phyloP scores from a whole-genome alignment of 257 asterid genomes.

The Capsicum rhomboideum region DNA sequence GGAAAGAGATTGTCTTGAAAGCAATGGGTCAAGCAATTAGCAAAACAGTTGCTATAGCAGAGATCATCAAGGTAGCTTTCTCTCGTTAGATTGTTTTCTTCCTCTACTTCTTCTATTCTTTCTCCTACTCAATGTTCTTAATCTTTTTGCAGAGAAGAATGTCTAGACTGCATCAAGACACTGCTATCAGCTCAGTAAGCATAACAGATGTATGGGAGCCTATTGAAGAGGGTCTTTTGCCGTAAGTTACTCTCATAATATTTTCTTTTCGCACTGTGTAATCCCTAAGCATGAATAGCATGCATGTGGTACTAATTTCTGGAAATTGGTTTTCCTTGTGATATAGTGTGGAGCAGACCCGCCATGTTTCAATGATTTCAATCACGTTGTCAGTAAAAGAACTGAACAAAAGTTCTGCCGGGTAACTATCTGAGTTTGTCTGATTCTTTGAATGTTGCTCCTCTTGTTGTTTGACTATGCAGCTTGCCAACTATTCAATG shows the following conservation, averaged over 20 bases:
- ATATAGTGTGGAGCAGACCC: slow-evolving; percentile 95
- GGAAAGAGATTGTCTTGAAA: slow-evolving; percentile 70
- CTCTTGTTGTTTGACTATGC: background rate
- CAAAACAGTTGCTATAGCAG: slow-evolving; percentile 79
- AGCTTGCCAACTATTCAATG: background rate
- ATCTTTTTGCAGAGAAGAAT: slow-evolving; percentile 55
- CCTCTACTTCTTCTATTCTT: background rate
- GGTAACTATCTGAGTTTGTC: slow-evolving; percentile 33
- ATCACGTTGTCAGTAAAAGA: slow-evolving; percentile 67
- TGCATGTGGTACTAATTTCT: background rate
- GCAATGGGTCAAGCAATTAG: slow-evolving; percentile 96
- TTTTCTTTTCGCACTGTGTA: background rate
- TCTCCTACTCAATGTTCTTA: background rate
- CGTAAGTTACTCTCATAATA: slow-evolving; percentile 32
- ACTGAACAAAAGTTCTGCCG: slow-evolving; percentile 78
- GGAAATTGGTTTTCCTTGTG: slow-evolving; percentile 5
- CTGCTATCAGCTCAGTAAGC: slow-evolving; percentile 80
- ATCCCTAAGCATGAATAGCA: background rate
- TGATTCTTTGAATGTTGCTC: background rate
- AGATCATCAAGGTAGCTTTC: slow-evolving; percentile 60
- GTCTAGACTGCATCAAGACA: slow-evolving; percentile 79
- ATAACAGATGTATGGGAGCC: slow-evolving; percentile 91
- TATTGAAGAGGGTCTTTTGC: slow-evolving; percentile 95
- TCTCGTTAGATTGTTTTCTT: background rate
- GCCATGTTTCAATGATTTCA: slow-evolving; percentile 92